A percentile compares a stretch with the other conserved stretches of the same genome.
These are phyloP conservation scores for Metschnikowia orientalis DNA, from an alignment of 805 yeast genomes.

Conservation along the genomic window DNA sequence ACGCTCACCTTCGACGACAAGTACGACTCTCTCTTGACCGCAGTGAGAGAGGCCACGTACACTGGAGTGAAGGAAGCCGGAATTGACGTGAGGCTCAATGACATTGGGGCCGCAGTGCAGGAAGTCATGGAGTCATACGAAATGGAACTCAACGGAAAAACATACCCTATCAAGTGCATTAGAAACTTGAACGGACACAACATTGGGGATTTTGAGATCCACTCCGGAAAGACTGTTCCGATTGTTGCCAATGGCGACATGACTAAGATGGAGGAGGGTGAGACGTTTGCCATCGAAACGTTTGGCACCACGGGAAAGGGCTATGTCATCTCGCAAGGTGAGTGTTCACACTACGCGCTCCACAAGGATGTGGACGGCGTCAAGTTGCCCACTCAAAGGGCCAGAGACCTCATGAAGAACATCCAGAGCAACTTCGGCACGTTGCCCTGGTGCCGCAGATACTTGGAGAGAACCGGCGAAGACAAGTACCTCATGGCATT, in stretches of 20 bases:
- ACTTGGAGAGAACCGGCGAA: conserved; percentile 86
- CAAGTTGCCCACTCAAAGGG: conserved; percentile 55
- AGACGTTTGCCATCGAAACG: conserved; percentile 95
- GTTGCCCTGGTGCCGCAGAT: conserved; percentile 93
- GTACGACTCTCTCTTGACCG: conserved; percentile 74
- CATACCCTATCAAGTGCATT: conserved; percentile 81
- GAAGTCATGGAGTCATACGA: conserved; percentile 98
- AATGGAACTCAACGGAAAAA: conserved; percentile 82
- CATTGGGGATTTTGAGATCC: conserved; percentile 78
- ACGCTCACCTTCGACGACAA: conserved; percentile 82
- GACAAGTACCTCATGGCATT: conserved; percentile 86
- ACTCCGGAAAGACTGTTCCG: conserved; percentile 95
- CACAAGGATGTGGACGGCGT: conserved; percentile 41
- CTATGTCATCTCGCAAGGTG: conserved; percentile 80
- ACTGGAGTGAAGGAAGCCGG: conserved; percentile 93
- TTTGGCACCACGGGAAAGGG: conserved; percentile 97
- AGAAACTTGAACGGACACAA: conserved; percentile 93
- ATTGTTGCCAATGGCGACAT: conserved; percentile 89
- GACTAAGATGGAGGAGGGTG: conserved; percentile 99
- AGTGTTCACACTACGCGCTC: conserved; percentile 88
- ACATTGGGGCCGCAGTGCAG: conserved; percentile 92
- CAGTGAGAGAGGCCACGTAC: conserved; percentile 90
- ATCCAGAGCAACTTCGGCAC: conserved; percentile 88
- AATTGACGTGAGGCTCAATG: conserved; percentile 90
- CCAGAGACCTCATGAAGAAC: conserved; percentile 61